phyloP scores from a whole-genome alignment of 306 rosid genomes.

The Gastrolobium bilobum region DNA sequence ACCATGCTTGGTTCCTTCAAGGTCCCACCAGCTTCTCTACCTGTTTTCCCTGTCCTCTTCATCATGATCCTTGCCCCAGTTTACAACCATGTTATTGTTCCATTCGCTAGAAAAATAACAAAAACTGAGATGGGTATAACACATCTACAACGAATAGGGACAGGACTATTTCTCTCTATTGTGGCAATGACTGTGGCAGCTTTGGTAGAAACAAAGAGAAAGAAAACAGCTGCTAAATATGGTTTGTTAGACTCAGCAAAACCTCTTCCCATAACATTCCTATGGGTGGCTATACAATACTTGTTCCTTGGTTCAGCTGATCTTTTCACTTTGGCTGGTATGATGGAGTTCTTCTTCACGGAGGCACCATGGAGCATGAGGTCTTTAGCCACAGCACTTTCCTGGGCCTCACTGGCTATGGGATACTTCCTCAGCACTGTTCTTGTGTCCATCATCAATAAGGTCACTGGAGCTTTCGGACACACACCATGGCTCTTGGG shows the following conservation, averaged over 20 bases:
- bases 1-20: constrained; percentile 70
- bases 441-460: constrained; percentile 66
- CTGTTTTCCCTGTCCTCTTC: constrained; percentile 76
- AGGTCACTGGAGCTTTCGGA: constrained; percentile 55
- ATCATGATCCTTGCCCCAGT: constrained; percentile 77
- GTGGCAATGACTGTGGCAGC: constrained; percentile 90
- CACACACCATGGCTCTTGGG: constrained; percentile 73
- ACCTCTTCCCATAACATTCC: constrained; percentile 73
- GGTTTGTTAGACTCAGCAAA: constrained; percentile 55
- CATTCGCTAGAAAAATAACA: constrained; percentile 66
- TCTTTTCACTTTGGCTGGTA: constrained; percentile 80
- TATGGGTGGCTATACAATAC: constrained; percentile 81
- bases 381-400: constrained; percentile 79
- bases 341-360: constrained; percentile 89
- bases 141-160: constrained; percentile 74
- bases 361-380: constrained; percentile 84
- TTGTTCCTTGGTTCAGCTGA: constrained; percentile 84
- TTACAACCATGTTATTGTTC: constrained; percentile 67
- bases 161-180: constrained; percentile 69
- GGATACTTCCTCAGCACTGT: constrained; percentile 81
- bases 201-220: constrained; percentile 76
- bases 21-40: constrained; percentile 90
- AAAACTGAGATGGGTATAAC: constrained; percentile 75
- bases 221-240: constrained; percentile 53
- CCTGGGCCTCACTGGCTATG: constrained; percentile 84